These are phyloP conservation scores for Alternaria dauci DNA, from an alignment of 2,329 filamentous ascomycete species.

Conservation along the genomic window DNA sequence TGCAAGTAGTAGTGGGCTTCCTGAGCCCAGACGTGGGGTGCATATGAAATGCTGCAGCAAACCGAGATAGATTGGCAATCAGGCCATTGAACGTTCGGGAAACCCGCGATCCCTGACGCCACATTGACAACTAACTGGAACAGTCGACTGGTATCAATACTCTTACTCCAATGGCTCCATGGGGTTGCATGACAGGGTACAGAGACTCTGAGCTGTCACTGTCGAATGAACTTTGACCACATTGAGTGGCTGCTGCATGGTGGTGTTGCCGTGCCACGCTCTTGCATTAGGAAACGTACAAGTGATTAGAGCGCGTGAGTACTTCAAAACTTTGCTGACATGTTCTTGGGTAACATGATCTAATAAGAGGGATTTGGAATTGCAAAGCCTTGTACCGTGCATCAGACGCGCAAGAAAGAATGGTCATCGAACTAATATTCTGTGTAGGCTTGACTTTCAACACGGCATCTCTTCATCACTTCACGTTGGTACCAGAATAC, in stretches of 20 bases:
- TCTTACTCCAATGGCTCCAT: background rate
- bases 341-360: background rate
- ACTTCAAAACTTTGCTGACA: background rate
- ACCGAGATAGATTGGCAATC: background rate
- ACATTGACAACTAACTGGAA: conserved; percentile 1
- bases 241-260: conserved; percentile 1
- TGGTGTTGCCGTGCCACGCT: conserved; percentile 5
- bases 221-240: background rate
- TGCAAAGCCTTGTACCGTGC: background rate
- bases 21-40: background rate
- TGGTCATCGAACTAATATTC: too few relatives aligned
- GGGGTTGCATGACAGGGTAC: too few relatives aligned
- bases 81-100: background rate
- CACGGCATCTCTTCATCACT: too few relatives aligned
- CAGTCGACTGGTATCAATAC: background rate
- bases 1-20: background rate
- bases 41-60: background rate
- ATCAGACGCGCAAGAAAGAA: too few relatives aligned
- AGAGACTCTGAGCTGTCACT: background rate
- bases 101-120: background rate
- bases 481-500: too few relatives aligned
- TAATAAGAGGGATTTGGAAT: background rate
- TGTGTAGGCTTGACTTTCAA: too few relatives aligned
- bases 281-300: background rate
- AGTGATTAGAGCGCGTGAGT: background rate